Evolutionary conservation across 2,329 filamentous ascomycete genomes (phyloP), one percentile per base, ranked within the genome.

Genomic region (Colletotrichum sp.): DNA sequence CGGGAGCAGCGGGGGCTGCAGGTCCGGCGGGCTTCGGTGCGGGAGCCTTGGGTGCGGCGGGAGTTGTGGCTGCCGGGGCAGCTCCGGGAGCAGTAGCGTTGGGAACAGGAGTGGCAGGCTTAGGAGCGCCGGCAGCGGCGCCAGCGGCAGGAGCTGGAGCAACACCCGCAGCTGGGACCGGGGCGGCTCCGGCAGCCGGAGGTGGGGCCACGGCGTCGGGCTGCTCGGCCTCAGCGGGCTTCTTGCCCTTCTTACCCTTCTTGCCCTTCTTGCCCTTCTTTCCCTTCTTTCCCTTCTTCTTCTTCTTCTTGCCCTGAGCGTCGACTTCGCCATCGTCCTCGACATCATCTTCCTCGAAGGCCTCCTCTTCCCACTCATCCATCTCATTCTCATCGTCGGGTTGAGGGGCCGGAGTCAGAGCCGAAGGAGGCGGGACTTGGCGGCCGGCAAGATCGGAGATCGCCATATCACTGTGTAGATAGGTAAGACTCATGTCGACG

Each of bases 241-340:
- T 76, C 70, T 74, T 72, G 30, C 72, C 69, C 63, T 76, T 76
- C 69, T 39, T 39, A 18, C 36, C 36, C 36, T 39, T 39, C 34
- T 73, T 73, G 6, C 67, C 71, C 59, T 75, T 75, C 72, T 75
- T 75, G 10, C 71, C 71, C 63, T 76, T 76, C 73, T 76, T 76
- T 0, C 69, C 73, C 65, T 76, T 76, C 71, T 76, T 76, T 18
- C 66, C 66, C 68, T 72, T 72, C 64, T 74, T 75, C 68, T 72
- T 75, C 72, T 75, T 76, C 60, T 74, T 74, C 65, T 76, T 76
- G 57, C 57, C 59, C 28, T 69, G 30, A 6, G 70, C 74, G 6
- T 76, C 71, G 6, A 74, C 74, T 2, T 68, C 64, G 24, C 34
- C 74, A 18, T 68, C 64, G 1, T 49, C 66, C 8, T 34, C 64